Base-by-base conservation (phyloP, 2,329 filamentous ascomycete genomes). In the Fusarium fracticaudum region DNA sequence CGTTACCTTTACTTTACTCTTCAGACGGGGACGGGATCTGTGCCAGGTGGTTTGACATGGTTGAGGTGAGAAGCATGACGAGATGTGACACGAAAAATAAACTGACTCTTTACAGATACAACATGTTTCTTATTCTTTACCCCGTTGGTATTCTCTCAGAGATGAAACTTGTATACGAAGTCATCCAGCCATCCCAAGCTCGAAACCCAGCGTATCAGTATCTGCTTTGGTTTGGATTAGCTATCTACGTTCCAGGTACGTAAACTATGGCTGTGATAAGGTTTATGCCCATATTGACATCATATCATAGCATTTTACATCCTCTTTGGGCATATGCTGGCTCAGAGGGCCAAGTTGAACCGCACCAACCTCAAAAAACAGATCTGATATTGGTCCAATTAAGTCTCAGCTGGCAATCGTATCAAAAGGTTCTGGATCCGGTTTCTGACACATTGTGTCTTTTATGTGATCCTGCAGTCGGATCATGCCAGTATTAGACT, bases 1-100 rank as follows among this genome's bases (percentile, higher is more conserved):
- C 38, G 75, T 22, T 77, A 76, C 33, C 17, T 67, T 6, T 77
- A 76, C 22, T 77, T 77, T 26, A 69, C 75, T 3, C 24, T 77
- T 37, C 75, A 76, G 8, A 70, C 45, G 1, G 73, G 67, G 3
- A 37, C 41, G 17, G 63, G 67, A 8, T 43, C 26, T 31, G 75
- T 76, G 3, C 65, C 65, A 20, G 35, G 13, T 8, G 13, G 24
- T 11, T 20, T 77, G 8, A 33, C 70, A 7, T 77, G 75, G 75
- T 22, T 76, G 31, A 77, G 75, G 75, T 77, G 69, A 44, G 47
- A 6, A 41, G 26, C 20, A n/a, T 26, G 1, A 18, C 2, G 3
- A 18, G 2, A 22, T 13, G 8, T 5, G 1, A 0, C 2, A 14
- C 17, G 9, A 3, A 15, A 12, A n/a, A 65, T 9, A 37, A 1